A percentile compares a stretch with the other conserved stretches of the same genome.
These are phyloP conservation scores for Macrotyloma uniflorum DNA, from an alignment of 306 rosid species.

Conservation along the genomic window DNA sequence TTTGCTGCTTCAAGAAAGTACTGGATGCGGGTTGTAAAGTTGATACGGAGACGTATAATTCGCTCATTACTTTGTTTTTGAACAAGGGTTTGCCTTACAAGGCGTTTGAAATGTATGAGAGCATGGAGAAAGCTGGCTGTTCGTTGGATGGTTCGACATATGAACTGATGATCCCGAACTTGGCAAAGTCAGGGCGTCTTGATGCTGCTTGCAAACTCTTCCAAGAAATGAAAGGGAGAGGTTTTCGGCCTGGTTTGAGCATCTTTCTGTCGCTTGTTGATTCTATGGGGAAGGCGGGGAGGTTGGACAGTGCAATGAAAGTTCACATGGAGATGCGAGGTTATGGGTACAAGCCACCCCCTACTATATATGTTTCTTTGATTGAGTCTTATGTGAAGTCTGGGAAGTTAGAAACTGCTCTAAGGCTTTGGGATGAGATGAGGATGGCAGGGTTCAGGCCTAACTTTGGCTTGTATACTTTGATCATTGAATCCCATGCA, in stretches of 20 bases:
- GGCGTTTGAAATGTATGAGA: constrained; percentile 91
- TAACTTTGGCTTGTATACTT: constrained; percentile 89
- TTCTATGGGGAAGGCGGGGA: constrained; percentile 95
- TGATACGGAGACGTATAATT: constrained; percentile 78
- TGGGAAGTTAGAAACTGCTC: constrained; percentile 88
- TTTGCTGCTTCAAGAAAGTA: constrained; percentile 85
- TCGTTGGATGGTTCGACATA: constrained; percentile 77
- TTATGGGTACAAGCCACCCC: constrained; percentile 72
- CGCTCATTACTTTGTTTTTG: constrained; percentile 76
- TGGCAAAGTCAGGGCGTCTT: constrained; percentile 93
- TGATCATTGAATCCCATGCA: constrained; percentile 88
- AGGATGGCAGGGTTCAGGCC: constrained; percentile 87
- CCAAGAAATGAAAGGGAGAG: constrained; percentile 80
- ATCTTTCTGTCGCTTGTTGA: constrained; percentile 80
- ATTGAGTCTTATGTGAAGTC: constrained; percentile 92
- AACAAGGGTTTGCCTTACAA: constrained; percentile 92
- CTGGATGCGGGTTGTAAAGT: constrained; percentile 65
- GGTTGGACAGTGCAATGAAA: constrained; percentile 85
- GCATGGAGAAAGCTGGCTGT: constrained; percentile 71
- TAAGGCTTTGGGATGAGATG: constrained; percentile 94
- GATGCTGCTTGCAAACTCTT: constrained; percentile 91
- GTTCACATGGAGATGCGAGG: constrained; percentile 89
- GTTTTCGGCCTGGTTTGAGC: constrained; percentile 63
- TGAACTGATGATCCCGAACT: constrained; percentile 88
- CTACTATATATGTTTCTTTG: constrained; percentile 68